Evolutionary conservation across 192 early-diverging fungal species (phyloP).

Genomic region (Podochytrium sp.): DNA sequence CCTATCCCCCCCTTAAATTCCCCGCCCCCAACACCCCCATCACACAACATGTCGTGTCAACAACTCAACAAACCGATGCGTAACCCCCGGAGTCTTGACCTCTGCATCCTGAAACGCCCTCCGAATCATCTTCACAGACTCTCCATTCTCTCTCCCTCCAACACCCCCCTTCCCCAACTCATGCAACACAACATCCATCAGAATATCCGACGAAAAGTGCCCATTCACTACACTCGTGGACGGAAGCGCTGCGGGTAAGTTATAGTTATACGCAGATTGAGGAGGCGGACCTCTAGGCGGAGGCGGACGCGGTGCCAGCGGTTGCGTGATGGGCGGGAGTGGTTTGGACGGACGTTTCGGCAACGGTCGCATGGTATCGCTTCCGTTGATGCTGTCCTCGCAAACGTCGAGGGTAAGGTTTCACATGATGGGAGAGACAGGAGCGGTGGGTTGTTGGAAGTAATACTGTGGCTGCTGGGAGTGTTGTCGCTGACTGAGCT

Average conservation of each 20-base stretch:
- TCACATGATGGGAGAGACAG: not conserved
- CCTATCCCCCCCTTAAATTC: not conserved
- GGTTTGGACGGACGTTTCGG: not conserved
- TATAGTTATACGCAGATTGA: too few relatives aligned
- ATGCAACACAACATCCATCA: conserved; percentile 30
- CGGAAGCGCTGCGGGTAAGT: not conserved
- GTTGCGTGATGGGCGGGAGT: not conserved
- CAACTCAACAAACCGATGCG: conserved; percentile 7
- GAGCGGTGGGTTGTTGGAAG: conserved; percentile 2
- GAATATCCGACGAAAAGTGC: not conserved
- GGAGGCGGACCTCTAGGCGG: too few relatives aligned
- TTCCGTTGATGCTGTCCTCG: not conserved
- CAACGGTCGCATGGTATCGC: not conserved
- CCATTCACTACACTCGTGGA: not conserved
- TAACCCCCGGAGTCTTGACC: not conserved
- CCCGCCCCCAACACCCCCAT: not conserved
- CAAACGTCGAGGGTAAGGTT: too few relatives aligned
- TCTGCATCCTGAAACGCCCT: conserved; percentile 35
- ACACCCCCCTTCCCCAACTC: conserved; percentile 13
- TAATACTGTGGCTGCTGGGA: not conserved
- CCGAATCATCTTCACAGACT: conserved; percentile 16
- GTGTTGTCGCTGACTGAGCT: too few relatives aligned
- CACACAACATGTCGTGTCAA: not conserved
- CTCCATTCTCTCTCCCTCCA: not conserved
- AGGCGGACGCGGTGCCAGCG: not conserved